phyloP scores from a whole-genome alignment of 2,329 filamentous ascomycete species.

The Fusarium annulatum region DNA sequence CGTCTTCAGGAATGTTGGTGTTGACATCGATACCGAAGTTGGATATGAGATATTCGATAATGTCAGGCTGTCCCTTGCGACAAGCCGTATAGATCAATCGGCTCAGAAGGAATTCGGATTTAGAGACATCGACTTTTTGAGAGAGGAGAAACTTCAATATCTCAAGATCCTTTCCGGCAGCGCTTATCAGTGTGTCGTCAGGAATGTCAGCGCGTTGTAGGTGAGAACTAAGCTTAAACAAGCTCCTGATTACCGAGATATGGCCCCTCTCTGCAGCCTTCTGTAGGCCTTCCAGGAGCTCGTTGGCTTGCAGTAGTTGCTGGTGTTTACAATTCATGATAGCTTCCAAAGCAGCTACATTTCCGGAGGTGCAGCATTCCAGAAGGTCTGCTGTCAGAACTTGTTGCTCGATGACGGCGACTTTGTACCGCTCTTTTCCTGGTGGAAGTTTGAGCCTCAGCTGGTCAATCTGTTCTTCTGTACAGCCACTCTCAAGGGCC shows the following conservation, averaged over 20 bases:
- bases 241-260: background rate
- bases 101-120: background rate
- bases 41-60: background rate
- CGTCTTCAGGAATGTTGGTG: background rate
- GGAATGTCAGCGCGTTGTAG: background rate
- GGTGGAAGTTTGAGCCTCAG: background rate
- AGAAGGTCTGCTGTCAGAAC: background rate
- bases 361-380: background rate
- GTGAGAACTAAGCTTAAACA: background rate
- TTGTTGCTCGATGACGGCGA: background rate
- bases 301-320: background rate
- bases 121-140: rapidly evolving
- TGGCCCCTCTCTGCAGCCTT: background rate
- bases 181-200: background rate
- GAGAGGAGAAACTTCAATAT: background rate
- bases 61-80: background rate
- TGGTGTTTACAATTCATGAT: background rate
- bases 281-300: background rate
- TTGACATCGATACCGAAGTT: background rate
- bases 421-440: background rate
- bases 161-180: background rate
- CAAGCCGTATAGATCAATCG: background rate
- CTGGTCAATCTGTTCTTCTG: background rate
- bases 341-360: background rate
- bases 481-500: background rate